phyloP scores from a whole-genome alignment of 176 grass and related monocot genomes.

The Aegilops bicornis region DNA sequence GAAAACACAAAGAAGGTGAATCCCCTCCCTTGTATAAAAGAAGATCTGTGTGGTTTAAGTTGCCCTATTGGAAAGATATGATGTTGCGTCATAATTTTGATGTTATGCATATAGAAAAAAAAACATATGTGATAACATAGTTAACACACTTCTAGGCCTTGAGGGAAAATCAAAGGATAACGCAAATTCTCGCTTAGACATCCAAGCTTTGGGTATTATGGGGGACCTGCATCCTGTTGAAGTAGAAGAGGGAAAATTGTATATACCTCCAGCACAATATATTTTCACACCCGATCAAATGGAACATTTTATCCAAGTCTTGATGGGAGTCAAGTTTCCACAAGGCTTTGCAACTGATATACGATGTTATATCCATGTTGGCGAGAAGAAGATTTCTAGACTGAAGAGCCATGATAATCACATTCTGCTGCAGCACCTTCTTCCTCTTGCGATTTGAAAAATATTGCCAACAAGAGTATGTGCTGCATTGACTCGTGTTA shows the following conservation, averaged over 20 bases:
- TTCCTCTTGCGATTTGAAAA: neutral
- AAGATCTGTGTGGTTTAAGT: neutral
- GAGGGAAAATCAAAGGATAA: neutral
- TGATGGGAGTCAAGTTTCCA: neutral
- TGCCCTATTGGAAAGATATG: neutral
- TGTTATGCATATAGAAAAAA: neutral
- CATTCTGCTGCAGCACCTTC: neutral
- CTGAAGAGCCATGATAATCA: neutral
- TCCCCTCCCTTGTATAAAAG: neutral
- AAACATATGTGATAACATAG: neutral
- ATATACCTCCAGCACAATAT: neutral
- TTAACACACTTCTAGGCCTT: neutral
- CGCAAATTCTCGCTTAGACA: neutral
- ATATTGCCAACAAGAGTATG: neutral
- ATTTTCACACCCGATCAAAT: neutral
- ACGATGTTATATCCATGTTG: neutral
- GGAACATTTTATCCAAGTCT: neutral
- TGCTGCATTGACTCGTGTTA: neutral
- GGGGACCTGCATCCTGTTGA: neutral
- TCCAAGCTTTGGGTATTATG: neutral
- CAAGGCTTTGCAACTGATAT: constrained; percentile 3
- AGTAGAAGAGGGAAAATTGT: neutral
- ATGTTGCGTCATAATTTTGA: neutral
- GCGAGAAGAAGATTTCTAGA: neutral
- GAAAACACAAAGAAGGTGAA: neutral